Percentiles rank a stretch among this genome's conserved stretches.
Conservation (phyloP, 2,329 filamentous ascomycete species). For the Aspergillus aculeatinus region DNA sequence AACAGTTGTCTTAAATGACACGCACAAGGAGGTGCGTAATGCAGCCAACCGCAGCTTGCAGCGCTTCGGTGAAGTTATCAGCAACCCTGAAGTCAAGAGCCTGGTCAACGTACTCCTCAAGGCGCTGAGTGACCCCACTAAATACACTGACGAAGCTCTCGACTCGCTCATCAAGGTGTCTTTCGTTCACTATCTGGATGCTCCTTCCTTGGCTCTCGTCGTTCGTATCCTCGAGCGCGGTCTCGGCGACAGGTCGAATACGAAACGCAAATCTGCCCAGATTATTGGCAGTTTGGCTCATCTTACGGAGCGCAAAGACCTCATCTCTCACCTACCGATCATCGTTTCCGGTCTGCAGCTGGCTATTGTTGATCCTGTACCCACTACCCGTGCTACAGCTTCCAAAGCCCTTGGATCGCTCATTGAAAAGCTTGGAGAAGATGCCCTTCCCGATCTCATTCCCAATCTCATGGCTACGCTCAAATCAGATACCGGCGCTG, state of each 20-base stretch:
- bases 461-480: constrained; percentile 96
- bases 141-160: constrained; percentile 91
- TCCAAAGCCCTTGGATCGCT: constrained; percentile 93
- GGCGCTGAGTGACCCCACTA: constrained; percentile 94
- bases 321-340: constrained; percentile 85
- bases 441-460: constrained; percentile 93
- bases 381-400: constrained; percentile 90
- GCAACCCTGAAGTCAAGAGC: constrained; percentile 93
- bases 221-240: constrained; percentile 94
- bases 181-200: constrained; percentile 97
- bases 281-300: constrained; percentile 98
- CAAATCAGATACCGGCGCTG: constrained; percentile 94
- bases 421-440: constrained; percentile 97
- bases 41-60: constrained; percentile 95
- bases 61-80: constrained; percentile 97
- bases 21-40: constrained; percentile 91
- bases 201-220: constrained; percentile 89
- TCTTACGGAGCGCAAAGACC: constrained; percentile 92
- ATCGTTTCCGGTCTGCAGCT: constrained; percentile 85
- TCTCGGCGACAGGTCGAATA: constrained; percentile 83
- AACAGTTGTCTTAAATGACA: constrained; percentile 92
- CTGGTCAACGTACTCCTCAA: constrained; percentile 90
- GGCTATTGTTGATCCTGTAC: constrained; percentile 92
- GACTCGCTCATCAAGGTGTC: constrained; percentile 96
- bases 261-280: constrained; percentile 93